These are phyloP conservation scores for Waltergamsia citrina DNA, from an alignment of 2,329 filamentous ascomycete genomes.

Conservation along the genomic window DNA sequence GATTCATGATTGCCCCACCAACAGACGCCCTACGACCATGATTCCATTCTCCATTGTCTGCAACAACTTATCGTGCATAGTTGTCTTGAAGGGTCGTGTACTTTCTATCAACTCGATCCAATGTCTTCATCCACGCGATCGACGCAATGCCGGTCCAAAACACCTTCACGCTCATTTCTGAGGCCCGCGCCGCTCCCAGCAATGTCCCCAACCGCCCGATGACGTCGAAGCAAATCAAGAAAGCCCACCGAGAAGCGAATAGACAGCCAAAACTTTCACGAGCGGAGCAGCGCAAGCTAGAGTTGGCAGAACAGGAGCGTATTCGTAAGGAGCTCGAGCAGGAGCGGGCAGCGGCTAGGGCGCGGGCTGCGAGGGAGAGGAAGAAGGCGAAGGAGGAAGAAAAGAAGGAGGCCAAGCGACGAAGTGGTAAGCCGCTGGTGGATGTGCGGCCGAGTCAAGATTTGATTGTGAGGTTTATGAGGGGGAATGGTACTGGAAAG, in stretches of 20 bases:
- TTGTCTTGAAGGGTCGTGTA: too few relatives aligned
- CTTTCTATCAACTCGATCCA: background rate
- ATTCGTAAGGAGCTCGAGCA: conserved; percentile 42
- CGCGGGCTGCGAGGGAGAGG: conserved; percentile 40
- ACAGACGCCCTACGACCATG: background rate
- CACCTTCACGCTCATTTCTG: conserved; percentile 34
- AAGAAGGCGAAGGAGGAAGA: conserved; percentile 44
- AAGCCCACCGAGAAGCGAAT: conserved; percentile 25
- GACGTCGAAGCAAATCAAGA: conserved; percentile 31
- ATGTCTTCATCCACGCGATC: conserved; percentile 1
- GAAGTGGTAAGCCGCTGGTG: conserved; percentile 42
- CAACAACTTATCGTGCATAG: too few relatives aligned
- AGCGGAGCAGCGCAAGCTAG: conserved; percentile 26
- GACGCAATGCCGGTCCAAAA: conserved; percentile 26
- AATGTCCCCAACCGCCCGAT: conserved; percentile 19
- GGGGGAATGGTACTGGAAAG: conserved; percentile 19
- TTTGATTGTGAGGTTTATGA: conserved; percentile 44
- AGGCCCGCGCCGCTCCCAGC: conserved; percentile 9
- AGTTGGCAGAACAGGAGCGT: conserved; percentile 42
- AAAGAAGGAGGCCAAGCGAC: conserved; percentile 38
- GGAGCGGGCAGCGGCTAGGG: conserved; percentile 36
- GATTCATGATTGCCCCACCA: background rate
- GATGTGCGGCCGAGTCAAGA: conserved; percentile 46
- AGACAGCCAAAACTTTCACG: conserved; percentile 25
- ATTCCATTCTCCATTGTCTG: too few relatives aligned